Base-by-base conservation (phyloP, 371 early-diverging fungal genomes). In the Coemansia sp. region DNA sequence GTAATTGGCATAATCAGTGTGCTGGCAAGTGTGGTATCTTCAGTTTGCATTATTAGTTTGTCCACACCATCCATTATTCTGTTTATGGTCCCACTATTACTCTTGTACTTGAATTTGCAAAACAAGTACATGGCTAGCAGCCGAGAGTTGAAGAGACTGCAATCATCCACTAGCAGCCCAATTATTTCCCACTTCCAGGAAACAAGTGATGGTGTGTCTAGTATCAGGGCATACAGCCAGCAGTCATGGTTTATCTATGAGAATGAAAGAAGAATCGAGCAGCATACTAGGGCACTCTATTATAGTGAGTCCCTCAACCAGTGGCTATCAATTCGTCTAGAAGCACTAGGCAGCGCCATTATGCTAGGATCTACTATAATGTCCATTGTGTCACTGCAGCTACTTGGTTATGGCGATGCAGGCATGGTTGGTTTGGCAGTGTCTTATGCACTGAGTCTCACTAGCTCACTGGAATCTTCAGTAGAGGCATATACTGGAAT, bases 181-280 rank as follows among this genome's bases (percentile, higher is more conserved):
- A 81, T 93, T 1, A 91, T 87, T 53, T 81, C 91, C 10, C 87
- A 89, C 52, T 89, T 92, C 68, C 86, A 86, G 55, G 93, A 91
- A 65, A 62, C 82, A 0, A 55, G 84, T 6, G 72, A 78, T 34
- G 95, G 95, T 29, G 83, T 87, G 0, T 77, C 86, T 0, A 89
- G 90, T 1, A 90, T 95, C 37, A 87, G 95, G 38, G 92, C 95
- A 2, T 94, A 88, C 76, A 79, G 78, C 12, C 83, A 86, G 56
- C 70, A 83, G 55, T 55, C 65, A 0, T 84, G 94, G 1, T 98
- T 98, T 65, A 79, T 86, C 8, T 69, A 58, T 38, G 84, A 84
- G 50, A 93, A 90, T 58, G 60, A 10, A 80, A 83, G 34, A 24
- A 36, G 48, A n/a, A 72, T 93, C 37, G 94, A 93, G 60, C 72